A percentile compares a stretch with the other conserved stretches of the same genome.
These are phyloP conservation scores for Nakaseomyces nivariensis DNA, from an alignment of 1,139 yeast species.

Conservation along the genomic window DNA sequence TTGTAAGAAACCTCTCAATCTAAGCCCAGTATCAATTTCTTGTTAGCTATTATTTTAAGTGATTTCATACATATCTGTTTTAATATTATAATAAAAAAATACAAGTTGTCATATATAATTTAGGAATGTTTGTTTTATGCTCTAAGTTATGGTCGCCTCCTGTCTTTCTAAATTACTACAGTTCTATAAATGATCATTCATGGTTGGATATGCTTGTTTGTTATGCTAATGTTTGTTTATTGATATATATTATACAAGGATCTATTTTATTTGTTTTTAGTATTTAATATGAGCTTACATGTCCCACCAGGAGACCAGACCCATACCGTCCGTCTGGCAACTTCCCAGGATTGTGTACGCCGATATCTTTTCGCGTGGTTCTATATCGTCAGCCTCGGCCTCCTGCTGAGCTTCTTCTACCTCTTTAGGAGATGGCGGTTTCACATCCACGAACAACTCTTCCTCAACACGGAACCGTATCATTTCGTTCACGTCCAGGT, in stretches of 20 bases:
- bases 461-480: conserved; percentile 85
- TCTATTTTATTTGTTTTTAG: background rate
- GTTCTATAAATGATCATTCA: too few relatives aligned
- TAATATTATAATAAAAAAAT: too few relatives aligned
- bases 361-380: conserved; percentile 37
- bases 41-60: background rate
- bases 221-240: background rate
- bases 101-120: too few relatives aligned
- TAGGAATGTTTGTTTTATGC: too few relatives aligned
- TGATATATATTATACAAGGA: background rate
- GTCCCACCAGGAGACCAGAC: conserved; percentile 95
- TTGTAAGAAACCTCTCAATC: background rate
- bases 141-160: too few relatives aligned
- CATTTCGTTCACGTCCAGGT: conserved; percentile 81
- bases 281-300: background rate
- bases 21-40: background rate
- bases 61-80: too few relatives aligned
- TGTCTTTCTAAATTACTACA: too few relatives aligned
- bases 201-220: background rate
- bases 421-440: conserved; percentile 59
- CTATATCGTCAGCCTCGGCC: conserved; percentile 13
- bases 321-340: conserved; percentile 94
- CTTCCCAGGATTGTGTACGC: conserved; percentile 83
- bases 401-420: conserved; percentile 33
- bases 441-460: conserved; percentile 72